phyloP scores from a whole-genome alignment of 75 land plant genomes.

The Ceratopteris richardii region DNA sequence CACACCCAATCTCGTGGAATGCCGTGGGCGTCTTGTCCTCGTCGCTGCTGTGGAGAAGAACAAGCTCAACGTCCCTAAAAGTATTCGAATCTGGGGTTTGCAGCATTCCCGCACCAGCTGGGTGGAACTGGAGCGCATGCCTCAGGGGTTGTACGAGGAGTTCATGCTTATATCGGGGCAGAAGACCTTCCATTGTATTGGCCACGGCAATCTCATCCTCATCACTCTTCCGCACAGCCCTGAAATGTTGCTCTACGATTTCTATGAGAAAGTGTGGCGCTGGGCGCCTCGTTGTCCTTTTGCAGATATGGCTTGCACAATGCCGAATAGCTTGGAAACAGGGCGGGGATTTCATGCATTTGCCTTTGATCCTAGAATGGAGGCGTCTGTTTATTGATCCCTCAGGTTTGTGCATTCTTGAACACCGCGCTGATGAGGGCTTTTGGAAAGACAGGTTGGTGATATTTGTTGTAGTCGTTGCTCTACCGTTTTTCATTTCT shows the following conservation, averaged over 20 bases:
- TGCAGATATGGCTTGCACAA: not conserved
- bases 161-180: slow-evolving; percentile 37
- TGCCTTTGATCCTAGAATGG: slow-evolving; percentile 66
- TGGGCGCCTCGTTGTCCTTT: slow-evolving; percentile 67
- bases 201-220: slow-evolving; percentile 50
- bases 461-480: no score
- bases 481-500: no score
- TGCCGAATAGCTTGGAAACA: not conserved
- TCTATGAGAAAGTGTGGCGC: slow-evolving; percentile 44
- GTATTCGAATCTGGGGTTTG: slow-evolving; percentile 63
- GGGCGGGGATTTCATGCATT: slow-evolving; percentile 33
- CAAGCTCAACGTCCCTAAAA: slow-evolving; percentile 76
- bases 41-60: slow-evolving; percentile 88
- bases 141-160: slow-evolving; percentile 45
- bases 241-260: slow-evolving; percentile 40
- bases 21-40: slow-evolving; percentile 55
- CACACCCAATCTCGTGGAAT: slow-evolving; percentile 74
- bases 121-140: slow-evolving; percentile 82
- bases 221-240: slow-evolving; percentile 18
- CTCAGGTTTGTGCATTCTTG: no score
- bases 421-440: no score
- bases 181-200: slow-evolving; percentile 50
- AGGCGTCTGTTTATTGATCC: slow-evolving; percentile 43
- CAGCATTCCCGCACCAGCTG: slow-evolving; percentile 42
- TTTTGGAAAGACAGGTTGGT: no score